Evolutionary conservation across 805 yeast species (phyloP).

Genomic region (Suhomyces tanzawaensis): DNA sequence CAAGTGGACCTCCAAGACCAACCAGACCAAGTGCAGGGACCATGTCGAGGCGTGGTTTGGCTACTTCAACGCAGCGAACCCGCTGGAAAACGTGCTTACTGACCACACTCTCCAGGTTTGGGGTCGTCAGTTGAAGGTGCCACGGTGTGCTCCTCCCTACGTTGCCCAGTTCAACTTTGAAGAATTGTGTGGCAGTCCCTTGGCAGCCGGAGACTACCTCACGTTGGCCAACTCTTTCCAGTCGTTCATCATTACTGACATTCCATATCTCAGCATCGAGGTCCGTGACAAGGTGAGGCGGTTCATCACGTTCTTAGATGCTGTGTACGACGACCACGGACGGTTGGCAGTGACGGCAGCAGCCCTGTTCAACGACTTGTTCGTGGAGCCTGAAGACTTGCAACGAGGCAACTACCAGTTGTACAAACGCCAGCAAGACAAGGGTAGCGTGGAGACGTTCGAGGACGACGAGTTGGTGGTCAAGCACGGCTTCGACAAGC

Average conservation of each 20-base stretch:
- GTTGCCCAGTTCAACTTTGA: constrained; percentile 90
- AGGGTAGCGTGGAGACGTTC: constrained; percentile 36
- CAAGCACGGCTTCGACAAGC: constrained; percentile 75
- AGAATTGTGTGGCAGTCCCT: constrained; percentile 80
- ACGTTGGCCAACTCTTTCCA: constrained; percentile 73
- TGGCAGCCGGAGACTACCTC: constrained; percentile 93
- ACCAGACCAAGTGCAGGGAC: constrained; percentile 47
- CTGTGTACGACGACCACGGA: constrained; percentile 89
- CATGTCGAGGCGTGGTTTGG: constrained; percentile 79
- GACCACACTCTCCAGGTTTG: constrained; percentile 56
- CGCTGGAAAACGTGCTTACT: constrained; percentile 13
- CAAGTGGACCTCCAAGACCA: constrained; percentile 48
- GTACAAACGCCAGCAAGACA: constrained; percentile 39
- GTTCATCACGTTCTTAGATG: constrained; percentile 92
- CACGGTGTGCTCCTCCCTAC: constrained; percentile 67
- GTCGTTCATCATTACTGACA: constrained; percentile 86
- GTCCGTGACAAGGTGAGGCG: constrained; percentile 84
- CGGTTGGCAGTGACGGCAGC: constrained; percentile 87
- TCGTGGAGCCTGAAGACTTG: constrained; percentile 75
- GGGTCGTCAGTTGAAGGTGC: constrained; percentile 83
- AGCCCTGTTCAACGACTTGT: constrained; percentile 77
- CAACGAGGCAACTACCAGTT: constrained; percentile 46
- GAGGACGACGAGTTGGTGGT: constrained; percentile 62
- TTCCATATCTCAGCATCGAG: constrained; percentile 77
- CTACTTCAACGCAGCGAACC: constrained; percentile 61